Conservation (phyloP, 2,329 filamentous ascomycete genomes). For the Claviceps humidiphila region DNA sequence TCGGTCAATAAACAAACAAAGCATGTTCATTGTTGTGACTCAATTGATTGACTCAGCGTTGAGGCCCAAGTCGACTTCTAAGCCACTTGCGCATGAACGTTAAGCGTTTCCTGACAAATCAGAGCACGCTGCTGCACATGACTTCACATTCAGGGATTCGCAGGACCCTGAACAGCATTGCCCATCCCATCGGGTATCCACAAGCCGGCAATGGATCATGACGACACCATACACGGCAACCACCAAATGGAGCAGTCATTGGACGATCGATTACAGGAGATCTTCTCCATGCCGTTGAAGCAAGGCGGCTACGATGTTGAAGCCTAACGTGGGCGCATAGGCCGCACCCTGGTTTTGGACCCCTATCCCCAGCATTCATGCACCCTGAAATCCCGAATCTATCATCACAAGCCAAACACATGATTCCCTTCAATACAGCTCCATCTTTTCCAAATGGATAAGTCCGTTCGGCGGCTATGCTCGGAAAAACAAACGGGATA, state of each 20-base stretch:
- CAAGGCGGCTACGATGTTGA: not conserved
- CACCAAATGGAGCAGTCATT: not conserved
- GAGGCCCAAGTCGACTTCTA: too few relatives aligned
- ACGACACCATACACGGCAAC: not conserved
- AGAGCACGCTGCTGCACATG: not conserved
- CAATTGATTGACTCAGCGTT: too few relatives aligned
- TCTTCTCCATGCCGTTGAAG: not conserved
- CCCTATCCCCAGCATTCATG: not conserved
- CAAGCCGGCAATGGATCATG: not conserved
- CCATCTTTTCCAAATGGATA: conserved; percentile 45
- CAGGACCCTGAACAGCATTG: not conserved
- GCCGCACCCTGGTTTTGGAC: not conserved
- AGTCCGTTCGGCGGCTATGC: conserved; percentile 48
- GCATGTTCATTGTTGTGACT: too few relatives aligned
- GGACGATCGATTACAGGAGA: not conserved
- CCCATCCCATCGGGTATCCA: not conserved
- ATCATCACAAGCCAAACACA: too few relatives aligned
- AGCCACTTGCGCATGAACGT: too few relatives aligned
- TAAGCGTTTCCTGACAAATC: too few relatives aligned
- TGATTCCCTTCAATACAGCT: conserved; percentile 17
- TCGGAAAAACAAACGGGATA: not conserved
- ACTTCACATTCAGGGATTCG: not conserved
- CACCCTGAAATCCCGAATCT: not conserved
- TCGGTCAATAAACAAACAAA: too few relatives aligned
- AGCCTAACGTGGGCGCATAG: not conserved